Percentiles rank a stretch among this genome's conserved stretches.
Evolutionary conservation across 345 rosid genomes (phyloP).

Genomic region (Anastatica hierochuntica): DNA sequence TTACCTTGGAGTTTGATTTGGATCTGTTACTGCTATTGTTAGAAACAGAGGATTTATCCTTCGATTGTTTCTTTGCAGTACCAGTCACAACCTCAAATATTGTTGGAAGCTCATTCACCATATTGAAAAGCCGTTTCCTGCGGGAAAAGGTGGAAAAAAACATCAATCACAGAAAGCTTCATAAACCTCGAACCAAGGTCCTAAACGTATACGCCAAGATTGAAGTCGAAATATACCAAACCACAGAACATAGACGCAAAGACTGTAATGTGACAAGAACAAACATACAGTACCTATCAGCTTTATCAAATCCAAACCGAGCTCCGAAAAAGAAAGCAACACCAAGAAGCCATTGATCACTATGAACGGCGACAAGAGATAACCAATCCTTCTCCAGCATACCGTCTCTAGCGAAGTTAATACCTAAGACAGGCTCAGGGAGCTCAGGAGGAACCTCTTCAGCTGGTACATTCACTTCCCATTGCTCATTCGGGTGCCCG

Average conservation of each 20-base stretch:
- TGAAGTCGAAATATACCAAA: no score
- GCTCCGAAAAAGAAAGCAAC: slow-evolving; percentile 91
- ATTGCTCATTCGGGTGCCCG: slow-evolving; percentile 69
- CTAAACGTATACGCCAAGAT: no score
- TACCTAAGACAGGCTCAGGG: slow-evolving; percentile 92
- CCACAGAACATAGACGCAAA: no score
- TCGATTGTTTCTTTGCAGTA: slow-evolving; percentile 48
- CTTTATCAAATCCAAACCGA: slow-evolving; percentile 78
- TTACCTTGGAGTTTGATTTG: slow-evolving; percentile 66
- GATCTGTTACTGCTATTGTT: slow-evolving; percentile 65
- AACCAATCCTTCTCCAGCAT: slow-evolving; percentile 88
- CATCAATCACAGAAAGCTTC: slow-evolving; percentile 4
- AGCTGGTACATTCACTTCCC: slow-evolving; percentile 92
- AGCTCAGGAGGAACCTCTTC: slow-evolving; percentile 97
- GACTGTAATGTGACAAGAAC: not conserved
- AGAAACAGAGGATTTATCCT: slow-evolving; percentile 53
- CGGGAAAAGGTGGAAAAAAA: slow-evolving; percentile 4
- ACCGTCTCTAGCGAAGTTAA: slow-evolving; percentile 94
- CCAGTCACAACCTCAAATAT: slow-evolving; percentile 76
- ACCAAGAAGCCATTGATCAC: slow-evolving; percentile 70
- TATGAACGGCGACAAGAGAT: slow-evolving; percentile 52
- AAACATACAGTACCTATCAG: slow-evolving; percentile 60
- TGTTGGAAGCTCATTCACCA: slow-evolving; percentile 83
- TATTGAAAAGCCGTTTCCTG: slow-evolving; percentile 80
- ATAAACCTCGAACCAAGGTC: no score